Conservation (phyloP, 306 rosid genomes). For the Purshia tridentata region DNA sequence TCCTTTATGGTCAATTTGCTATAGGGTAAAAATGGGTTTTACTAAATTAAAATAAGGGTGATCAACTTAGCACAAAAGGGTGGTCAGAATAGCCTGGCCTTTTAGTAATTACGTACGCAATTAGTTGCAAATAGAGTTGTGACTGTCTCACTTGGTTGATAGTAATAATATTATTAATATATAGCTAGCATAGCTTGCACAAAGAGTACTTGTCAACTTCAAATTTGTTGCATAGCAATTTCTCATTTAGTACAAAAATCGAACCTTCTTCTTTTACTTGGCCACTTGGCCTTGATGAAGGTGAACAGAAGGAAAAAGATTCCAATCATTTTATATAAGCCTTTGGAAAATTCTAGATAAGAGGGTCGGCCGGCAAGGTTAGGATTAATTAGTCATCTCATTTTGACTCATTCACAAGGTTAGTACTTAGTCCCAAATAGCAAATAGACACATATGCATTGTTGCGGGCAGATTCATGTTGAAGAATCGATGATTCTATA, state of each 20-base stretch:
- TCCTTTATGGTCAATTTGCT: no score
- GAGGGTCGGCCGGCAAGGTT: conserved; percentile 12
- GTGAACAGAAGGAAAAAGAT: background rate
- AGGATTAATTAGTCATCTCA: background rate
- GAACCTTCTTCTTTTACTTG: background rate
- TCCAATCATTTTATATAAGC: background rate
- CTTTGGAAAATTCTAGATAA: background rate
- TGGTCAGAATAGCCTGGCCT: no score
- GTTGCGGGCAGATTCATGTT: background rate
- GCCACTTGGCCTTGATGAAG: background rate
- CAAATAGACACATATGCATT: background rate
- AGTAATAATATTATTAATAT: no score
- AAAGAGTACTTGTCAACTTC: no score
- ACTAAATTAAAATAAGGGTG: no score
- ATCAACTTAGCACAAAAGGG: no score
- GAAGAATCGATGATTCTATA: background rate
- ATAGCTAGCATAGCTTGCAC: no score
- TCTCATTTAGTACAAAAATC: background rate
- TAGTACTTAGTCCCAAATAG: background rate
- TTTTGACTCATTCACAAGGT: background rate
- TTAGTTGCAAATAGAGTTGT: no score
- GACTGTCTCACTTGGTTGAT: no score
- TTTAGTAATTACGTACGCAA: no score
- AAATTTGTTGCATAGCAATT: no score
- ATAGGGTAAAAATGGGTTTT: no score